phyloP scores from a whole-genome alignment of 2,329 filamentous ascomycete genomes.

The Didymella glomerata region DNA sequence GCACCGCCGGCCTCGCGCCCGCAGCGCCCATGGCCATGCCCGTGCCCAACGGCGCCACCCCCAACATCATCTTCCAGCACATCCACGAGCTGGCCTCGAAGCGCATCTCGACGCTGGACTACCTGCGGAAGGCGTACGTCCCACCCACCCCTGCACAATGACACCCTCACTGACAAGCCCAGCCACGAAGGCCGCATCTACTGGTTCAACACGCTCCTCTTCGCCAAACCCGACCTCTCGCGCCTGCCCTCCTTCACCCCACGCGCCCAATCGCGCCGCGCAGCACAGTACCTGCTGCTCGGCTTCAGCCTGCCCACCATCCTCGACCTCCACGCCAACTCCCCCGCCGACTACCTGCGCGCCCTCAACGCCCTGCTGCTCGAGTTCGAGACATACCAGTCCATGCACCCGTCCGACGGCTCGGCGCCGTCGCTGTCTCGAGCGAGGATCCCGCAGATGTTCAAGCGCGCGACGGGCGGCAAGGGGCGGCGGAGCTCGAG shows the following conservation, averaged over 20 bases:
- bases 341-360: conserved; percentile 83
- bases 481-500: conserved; percentile 52
- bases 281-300: conserved; percentile 91
- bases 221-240: conserved; percentile 80
- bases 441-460: conserved; percentile 71
- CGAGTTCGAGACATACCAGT: conserved; percentile 95
- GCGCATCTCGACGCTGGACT: conserved; percentile 92
- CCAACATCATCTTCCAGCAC: conserved; percentile 67
- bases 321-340: conserved; percentile 84
- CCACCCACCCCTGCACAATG: not conserved
- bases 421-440: conserved; percentile 74
- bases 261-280: conserved; percentile 84
- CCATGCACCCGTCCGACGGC: conserved; percentile 81
- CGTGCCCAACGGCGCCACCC: conserved; percentile 54
- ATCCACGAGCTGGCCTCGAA: conserved; percentile 90
- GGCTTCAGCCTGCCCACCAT: conserved; percentile 90
- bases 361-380: conserved; percentile 83
- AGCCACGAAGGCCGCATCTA: conserved; percentile 94
- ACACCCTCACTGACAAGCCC: conserved; percentile 17
- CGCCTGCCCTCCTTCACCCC: conserved; percentile 87
- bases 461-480: conserved; percentile 54
- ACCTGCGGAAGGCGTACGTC: conserved; percentile 86
- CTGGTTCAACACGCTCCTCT: conserved; percentile 98
- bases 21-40: conserved; percentile 41
- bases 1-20: conserved; percentile 37